A percentile compares a stretch with the other conserved stretches of the same genome.
These are phyloP conservation scores for Astragalus glycyphyllos DNA, from an alignment of 306 rosid genomes.

Conservation along the genomic window DNA sequence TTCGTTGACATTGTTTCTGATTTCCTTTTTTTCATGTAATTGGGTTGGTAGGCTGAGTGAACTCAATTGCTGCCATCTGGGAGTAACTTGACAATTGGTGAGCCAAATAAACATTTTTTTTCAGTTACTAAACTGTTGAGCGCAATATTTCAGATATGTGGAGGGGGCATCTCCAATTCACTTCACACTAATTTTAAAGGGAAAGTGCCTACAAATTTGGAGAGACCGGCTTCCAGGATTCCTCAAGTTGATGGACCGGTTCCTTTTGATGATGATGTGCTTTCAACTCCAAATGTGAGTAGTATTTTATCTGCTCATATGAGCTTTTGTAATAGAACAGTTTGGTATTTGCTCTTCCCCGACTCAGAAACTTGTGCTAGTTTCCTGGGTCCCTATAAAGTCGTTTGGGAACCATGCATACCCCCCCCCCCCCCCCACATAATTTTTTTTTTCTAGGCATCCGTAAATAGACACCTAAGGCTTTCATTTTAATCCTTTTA, in stretches of 20 bases:
- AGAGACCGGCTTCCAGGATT: conserved; percentile 64
- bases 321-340: conserved; percentile 14
- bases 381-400: background rate
- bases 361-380: background rate
- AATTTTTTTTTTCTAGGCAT: background rate
- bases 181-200: conserved; percentile 45
- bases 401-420: conserved; percentile 9
- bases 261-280: conserved; percentile 89
- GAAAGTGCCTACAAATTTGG: conserved; percentile 47
- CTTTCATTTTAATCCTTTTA: conserved; percentile 16
- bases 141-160: conserved; percentile 63
- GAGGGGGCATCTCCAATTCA: conserved; percentile 61
- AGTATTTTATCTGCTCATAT: background rate
- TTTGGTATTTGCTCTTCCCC: conserved; percentile 25
- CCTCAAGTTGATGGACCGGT: conserved; percentile 97
- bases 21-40: too few relatives aligned
- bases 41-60: too few relatives aligned
- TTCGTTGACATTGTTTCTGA: too few relatives aligned
- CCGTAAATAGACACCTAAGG: background rate
- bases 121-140: conserved; percentile 36
- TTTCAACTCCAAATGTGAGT: conserved; percentile 96
- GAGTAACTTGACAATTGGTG: too few relatives aligned
- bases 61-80: too few relatives aligned
- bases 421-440: too few relatives aligned
- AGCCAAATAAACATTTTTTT: background rate